Conservation (phyloP, 1,284 basidiomycete species). For the Sporisorium iseilematis-ciliati region DNA sequence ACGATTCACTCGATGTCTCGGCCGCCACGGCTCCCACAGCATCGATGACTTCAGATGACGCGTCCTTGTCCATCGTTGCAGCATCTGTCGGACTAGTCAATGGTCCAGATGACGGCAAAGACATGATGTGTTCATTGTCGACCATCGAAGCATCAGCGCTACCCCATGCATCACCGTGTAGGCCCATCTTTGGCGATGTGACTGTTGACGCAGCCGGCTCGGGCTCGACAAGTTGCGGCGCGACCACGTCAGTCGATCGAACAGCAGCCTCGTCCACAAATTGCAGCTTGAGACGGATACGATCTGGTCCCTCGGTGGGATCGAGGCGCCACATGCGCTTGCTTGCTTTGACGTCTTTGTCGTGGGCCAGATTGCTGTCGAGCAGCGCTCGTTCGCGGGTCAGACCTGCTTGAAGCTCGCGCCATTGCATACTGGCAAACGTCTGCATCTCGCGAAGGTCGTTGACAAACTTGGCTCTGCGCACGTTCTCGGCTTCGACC, state of each 20-base stretch:
- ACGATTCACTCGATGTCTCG: constrained; percentile 21
- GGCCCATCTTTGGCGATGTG: constrained; percentile 7
- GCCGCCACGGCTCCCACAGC: constrained; percentile 5
- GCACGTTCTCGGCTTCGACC: constrained; percentile 42
- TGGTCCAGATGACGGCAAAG: not conserved
- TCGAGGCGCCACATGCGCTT: constrained; percentile 59
- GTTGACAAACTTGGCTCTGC: constrained; percentile 50
- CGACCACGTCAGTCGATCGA: constrained; percentile 20
- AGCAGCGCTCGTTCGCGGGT: constrained; percentile 50
- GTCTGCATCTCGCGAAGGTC: constrained; percentile 57
- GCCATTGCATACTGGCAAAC: constrained; percentile 53
- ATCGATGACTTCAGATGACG: constrained; percentile 5
- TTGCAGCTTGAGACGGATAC: constrained; percentile 63
- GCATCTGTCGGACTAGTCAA: not conserved
- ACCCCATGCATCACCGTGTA: constrained; percentile 38
- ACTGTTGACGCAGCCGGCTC: constrained; percentile 10
- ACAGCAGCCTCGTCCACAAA: constrained; percentile 37
- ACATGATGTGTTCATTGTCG: constrained; percentile 1
- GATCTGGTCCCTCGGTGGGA: constrained; percentile 65
- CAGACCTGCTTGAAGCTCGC: constrained; percentile 39
- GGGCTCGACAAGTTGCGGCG: constrained; percentile 31
- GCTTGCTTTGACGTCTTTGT: not conserved
- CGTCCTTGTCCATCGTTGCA: not conserved
- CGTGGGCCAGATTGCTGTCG: not conserved
- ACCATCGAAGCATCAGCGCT: constrained; percentile 22